Percentiles rank a stretch among this genome's conserved stretches.
Evolutionary conservation across 1,139 yeast species (phyloP).

Genomic region (Citeromyces siamensis): DNA sequence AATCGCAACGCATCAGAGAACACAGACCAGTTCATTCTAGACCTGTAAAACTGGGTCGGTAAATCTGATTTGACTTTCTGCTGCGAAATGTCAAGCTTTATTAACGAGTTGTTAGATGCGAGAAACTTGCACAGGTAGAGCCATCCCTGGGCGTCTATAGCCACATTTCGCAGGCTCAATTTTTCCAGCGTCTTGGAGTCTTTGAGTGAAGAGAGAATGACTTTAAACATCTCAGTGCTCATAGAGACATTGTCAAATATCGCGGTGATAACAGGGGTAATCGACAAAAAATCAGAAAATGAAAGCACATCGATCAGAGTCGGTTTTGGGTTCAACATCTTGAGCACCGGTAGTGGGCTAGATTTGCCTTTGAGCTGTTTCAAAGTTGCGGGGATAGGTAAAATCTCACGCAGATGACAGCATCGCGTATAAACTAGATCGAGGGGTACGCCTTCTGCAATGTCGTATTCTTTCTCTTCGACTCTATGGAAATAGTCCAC

Average conservation of each 20-base stretch:
- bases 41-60: constrained; percentile 30
- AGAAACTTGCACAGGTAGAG: constrained; percentile 59
- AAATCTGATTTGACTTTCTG: constrained; percentile 47
- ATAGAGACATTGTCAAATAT: constrained; percentile 76
- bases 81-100: constrained; percentile 71
- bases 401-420: constrained; percentile 60
- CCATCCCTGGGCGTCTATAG: constrained; percentile 68
- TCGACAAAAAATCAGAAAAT: constrained; percentile 76
- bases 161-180: constrained; percentile 67
- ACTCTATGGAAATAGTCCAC: constrained; percentile 38
- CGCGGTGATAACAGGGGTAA: constrained; percentile 69
- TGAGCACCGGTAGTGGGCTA: constrained; percentile 64
- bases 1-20: constrained; percentile 43
- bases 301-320: constrained; percentile 83
- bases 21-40: constrained; percentile 67
- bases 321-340: constrained; percentile 81
- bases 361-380: constrained; percentile 70
- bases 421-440: constrained; percentile 65
- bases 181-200: constrained; percentile 51
- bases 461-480: constrained; percentile 3
- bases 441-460: constrained; percentile 27
- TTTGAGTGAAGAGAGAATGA: constrained; percentile 50
- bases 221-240: constrained; percentile 69
- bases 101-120: constrained; percentile 39
- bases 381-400: constrained; percentile 66